phyloP scores from a whole-genome alignment of 768 basidiomycete genomes.

The Termitomyces sp. region DNA sequence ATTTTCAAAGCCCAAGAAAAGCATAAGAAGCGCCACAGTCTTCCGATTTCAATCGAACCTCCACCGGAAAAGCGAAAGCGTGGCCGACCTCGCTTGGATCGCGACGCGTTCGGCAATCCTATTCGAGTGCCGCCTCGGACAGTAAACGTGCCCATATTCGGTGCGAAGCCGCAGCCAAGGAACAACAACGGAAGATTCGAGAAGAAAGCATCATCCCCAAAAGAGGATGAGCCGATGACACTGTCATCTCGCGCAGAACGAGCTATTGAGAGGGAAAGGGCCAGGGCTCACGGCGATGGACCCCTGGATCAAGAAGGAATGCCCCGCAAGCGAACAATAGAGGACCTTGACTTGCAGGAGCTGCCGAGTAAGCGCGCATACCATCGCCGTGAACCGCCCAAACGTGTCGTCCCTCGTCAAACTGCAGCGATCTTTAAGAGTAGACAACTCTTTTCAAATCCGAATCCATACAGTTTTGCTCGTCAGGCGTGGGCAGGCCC shows the following conservation, averaged over 20 bases:
- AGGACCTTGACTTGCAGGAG: slow-evolving; percentile 27
- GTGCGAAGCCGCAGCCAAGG: slow-evolving; percentile 45
- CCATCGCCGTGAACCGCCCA: slow-evolving; percentile 20
- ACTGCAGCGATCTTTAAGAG: slow-evolving; percentile 35
- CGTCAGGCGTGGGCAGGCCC: slow-evolving; percentile 51
- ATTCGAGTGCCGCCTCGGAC: slow-evolving; percentile 13
- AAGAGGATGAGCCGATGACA: slow-evolving; percentile 20
- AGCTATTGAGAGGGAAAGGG: slow-evolving; percentile 36
- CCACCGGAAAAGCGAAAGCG: slow-evolving; percentile 31
- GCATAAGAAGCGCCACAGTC: slow-evolving; percentile 13
- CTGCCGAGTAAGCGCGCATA: slow-evolving; percentile 27
- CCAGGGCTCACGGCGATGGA: slow-evolving; percentile 17
- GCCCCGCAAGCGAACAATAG: slow-evolving; percentile 25
- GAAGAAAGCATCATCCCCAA: slow-evolving; percentile 45
- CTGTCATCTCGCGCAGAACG: slow-evolving; percentile 33
- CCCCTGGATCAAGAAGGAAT: slow-evolving; percentile 11
- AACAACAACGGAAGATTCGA: slow-evolving; percentile 64
- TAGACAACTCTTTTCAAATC: slow-evolving; percentile 47
- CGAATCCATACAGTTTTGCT: slow-evolving; percentile 59
- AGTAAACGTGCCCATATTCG: slow-evolving; percentile 12
- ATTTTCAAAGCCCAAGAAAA: slow-evolving; percentile 5
- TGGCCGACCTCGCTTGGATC: slow-evolving; percentile 36
- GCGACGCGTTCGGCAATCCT: slow-evolving; percentile 16
- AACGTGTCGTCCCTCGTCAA: slow-evolving; percentile 36
- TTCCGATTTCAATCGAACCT: slow-evolving; percentile 7